Evolutionary conservation across 306 rosid genomes (phyloP).

Genomic region (Vigna nakashimae): DNA sequence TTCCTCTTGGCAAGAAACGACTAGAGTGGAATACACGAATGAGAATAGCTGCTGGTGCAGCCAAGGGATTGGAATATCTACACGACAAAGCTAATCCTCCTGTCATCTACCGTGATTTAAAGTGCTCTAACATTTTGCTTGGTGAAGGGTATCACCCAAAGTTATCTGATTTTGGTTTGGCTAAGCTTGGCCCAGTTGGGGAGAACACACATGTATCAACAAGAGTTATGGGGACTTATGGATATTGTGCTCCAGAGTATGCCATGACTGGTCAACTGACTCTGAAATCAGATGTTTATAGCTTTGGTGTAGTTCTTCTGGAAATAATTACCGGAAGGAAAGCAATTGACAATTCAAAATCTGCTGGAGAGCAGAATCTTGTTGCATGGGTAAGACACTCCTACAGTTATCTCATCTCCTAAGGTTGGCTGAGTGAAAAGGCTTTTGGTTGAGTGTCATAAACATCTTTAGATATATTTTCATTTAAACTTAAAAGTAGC

Average conservation of each 20-base stretch:
- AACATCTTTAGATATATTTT: neutral
- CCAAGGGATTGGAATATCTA: conserved; percentile 88
- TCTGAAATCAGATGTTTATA: conserved; percentile 91
- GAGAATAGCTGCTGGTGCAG: conserved; percentile 97
- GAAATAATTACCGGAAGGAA: conserved; percentile 96
- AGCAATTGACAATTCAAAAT: conserved; percentile 79
- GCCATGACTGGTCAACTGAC: conserved; percentile 96
- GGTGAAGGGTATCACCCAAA: conserved; percentile 86
- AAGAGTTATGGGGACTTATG: conserved; percentile 97
- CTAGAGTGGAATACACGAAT: conserved; percentile 92
- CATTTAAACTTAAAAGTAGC: neutral
- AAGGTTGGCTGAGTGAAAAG: conserved; percentile 20
- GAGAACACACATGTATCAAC: conserved; percentile 97
- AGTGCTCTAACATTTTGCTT: conserved; percentile 95
- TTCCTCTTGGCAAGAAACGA: conserved; percentile 70
- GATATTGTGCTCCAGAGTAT: conserved; percentile 98
- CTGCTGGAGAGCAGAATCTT: conserved; percentile 91
- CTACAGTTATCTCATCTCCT: conserved; percentile 5
- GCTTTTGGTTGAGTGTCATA: conserved; percentile 22
- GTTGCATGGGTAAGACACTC: conserved; percentile 89
- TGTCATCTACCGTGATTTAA: conserved; percentile 88
- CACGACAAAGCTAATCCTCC: conserved; percentile 97
- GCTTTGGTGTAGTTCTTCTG: conserved; percentile 95
- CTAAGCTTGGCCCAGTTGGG: conserved; percentile 96
- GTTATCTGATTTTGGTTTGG: conserved; percentile 95